Evolutionary conservation across 2,329 filamentous ascomycete species (phyloP), one percentile per base, ranked within the genome.

Genomic region (Penicillium palitans): DNA sequence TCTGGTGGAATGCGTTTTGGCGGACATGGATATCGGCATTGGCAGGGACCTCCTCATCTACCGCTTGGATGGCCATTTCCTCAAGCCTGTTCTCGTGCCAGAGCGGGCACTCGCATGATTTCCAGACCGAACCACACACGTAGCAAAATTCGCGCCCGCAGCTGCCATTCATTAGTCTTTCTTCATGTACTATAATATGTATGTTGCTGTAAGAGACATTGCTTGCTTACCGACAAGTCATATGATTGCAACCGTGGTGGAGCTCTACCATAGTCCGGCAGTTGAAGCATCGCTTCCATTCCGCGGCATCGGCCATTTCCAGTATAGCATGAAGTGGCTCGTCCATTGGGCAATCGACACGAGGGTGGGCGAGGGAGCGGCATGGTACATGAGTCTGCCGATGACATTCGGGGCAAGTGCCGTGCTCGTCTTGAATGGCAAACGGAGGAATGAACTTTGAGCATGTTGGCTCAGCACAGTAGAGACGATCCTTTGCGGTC

Each of bases 391-490:
- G 63, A 5, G 64, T 68, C 24, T 50, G 29, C 17, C 56, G 46
- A 9, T 48, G 17, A 41, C 61, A 68, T 5, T 29, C n/a, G 21
- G 45, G 45, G 25, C 63, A 68, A 6, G 40, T 61, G 8, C 63
- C 64, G 7, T 47, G 47, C 15, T 62, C 58, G 6, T 61, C 4
- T 0, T 51, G 9, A 17, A 66, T 62, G 0, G 52, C 29, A 6
- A 54, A 59, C 1, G 54, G 59, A 2, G 60, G 64, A 27, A 68
- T 67, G 12, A 66, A 68, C 10, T 50, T 55, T 3, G 65, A 66
- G 24, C 65, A 68, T 6, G 25, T 66, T 13, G 58, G 58, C 1
- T 65, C 59, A 0, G 62, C 61, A 13, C 66, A 68, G 45, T 68
- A 68, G 3, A 68, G 17, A 21, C 58, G 59, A 19, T 64, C 55